A percentile compares a stretch with the other conserved stretches of the same genome.
Evolutionary conservation across 257 asterid genomes (phyloP).

Genomic region (Cordia subcordata): DNA sequence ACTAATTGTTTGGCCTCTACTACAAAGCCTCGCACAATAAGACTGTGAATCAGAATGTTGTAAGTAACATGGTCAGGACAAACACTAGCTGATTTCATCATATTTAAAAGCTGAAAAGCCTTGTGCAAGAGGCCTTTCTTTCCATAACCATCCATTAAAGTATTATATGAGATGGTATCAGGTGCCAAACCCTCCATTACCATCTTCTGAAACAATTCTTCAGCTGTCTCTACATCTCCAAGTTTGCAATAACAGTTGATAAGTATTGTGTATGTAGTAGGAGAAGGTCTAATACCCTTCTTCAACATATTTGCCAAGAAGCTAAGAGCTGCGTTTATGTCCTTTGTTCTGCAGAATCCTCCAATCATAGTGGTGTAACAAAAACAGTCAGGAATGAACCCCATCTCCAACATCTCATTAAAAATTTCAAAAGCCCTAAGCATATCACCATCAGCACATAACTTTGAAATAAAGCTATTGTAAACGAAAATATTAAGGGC

Average conservation of each 20-base stretch:
- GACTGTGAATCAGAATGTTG: conserved; percentile 21
- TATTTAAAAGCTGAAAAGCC: conserved; percentile 21
- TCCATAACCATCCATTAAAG: conserved; percentile 23
- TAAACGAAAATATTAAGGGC: conserved; percentile 19
- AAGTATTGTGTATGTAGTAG: conserved; percentile 14
- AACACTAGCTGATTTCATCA: conserved; percentile 20
- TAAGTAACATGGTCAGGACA: conserved; percentile 21
- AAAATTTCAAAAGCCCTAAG: conserved; percentile 14
- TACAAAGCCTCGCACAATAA: conserved; percentile 15
- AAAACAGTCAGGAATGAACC: conserved; percentile 17
- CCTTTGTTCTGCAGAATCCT: conserved; percentile 21
- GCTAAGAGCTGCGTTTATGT: conserved; percentile 7
- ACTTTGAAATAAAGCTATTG: conserved; percentile 19
- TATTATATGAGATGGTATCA: conserved; percentile 18
- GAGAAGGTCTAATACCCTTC: conserved; percentile 17
- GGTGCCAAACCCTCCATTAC: conserved; percentile 14
- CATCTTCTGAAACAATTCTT: conserved; percentile 18
- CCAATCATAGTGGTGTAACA: conserved; percentile 19
- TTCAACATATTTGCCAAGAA: conserved; percentile 19
- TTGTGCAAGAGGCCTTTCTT: conserved; percentile 18
- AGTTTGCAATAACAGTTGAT: conserved; percentile 19
- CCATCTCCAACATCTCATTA: conserved; percentile 17
- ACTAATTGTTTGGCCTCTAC: conserved; percentile 21
- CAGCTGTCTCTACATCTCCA: conserved; percentile 15
- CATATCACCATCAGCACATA: conserved; percentile 19